Conservation (phyloP, 768 basidiomycete species). For the Leucocoprinus sp. region DNA sequence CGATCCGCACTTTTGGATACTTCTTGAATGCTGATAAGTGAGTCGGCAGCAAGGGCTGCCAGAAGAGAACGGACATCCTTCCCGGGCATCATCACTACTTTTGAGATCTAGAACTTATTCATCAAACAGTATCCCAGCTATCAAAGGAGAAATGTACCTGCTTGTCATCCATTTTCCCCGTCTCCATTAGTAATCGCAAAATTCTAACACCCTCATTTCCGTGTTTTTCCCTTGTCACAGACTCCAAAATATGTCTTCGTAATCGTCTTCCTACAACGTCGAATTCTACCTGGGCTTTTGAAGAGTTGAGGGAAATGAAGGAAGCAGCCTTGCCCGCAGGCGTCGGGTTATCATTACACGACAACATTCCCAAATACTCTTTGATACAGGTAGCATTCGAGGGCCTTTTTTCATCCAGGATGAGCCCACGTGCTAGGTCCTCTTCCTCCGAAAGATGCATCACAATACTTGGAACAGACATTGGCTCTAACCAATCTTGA, state of each 20-base stretch:
- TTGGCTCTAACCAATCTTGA: conserved; percentile 39
- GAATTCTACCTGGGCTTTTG: conserved; percentile 77
- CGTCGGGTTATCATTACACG: conserved; percentile 78
- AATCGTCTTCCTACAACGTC: conserved; percentile 61
- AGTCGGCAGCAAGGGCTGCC: conserved; percentile 70
- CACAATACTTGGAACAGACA: conserved; percentile 56
- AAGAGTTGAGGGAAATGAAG: conserved; percentile 62
- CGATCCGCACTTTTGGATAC: conserved; percentile 87
- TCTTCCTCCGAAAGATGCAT: conserved; percentile 57
- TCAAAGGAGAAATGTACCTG: conserved; percentile 46
- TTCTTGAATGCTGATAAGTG: conserved; percentile 85
- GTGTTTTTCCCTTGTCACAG: conserved; percentile 73
- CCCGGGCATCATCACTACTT: conserved; percentile 85
- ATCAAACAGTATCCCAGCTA: not conserved
- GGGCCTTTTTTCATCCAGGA: conserved; percentile 45
- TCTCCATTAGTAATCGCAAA: conserved; percentile 65
- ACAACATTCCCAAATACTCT: conserved; percentile 75
- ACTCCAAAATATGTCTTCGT: conserved; percentile 64
- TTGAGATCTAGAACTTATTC: conserved; percentile 66
- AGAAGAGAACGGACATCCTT: conserved; percentile 81
- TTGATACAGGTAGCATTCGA: conserved; percentile 56
- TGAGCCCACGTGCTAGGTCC: conserved; percentile 55
- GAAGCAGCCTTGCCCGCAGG: conserved; percentile 58
- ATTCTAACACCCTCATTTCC: conserved; percentile 81
- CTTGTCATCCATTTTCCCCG: conserved; percentile 92